Evolutionary conservation across 768 basidiomycete species (phyloP), one percentile per base, ranked within the genome.

Genomic region (Auricularia sp.): DNA sequence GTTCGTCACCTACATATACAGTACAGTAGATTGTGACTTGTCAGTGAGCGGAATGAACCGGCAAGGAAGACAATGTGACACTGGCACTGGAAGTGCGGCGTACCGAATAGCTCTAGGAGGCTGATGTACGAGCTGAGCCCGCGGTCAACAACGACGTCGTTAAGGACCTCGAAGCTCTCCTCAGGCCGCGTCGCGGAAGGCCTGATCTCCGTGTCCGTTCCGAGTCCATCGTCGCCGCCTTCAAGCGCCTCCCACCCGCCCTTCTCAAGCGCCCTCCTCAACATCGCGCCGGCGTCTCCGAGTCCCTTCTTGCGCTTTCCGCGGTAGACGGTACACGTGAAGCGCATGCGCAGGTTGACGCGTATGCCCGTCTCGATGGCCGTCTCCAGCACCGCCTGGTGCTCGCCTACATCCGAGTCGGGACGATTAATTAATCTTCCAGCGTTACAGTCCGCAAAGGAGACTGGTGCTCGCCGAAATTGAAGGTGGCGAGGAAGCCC

Each of bases 41-140:
- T n/a, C 47, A 53, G 47, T 6, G 61, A 65, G 36, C 39, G 61
- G 43, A 11, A 23, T 33, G 29, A 29, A 29, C 29, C 29, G 29
- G 29, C 29, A 29, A 29, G 29, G 29, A 29, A 29, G 29, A 29
- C 29, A 29, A 29, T 29, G 29, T 29, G 29, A 29, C n/a, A n/a
- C n/a, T n/a, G n/a, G n/a, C n/a, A n/a, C 29, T 29, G 29, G 29
- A 29, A 29, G 29, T 7, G 23, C 10, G 2, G 78, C 88, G 70
- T 70, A 98, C 96, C 97, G 70, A 99, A 99, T 16, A 99, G 82
- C 75, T 99, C 97, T 66, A 99, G 78, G 69, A 93, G 80, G 71
- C 91, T 94, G 72, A 99, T 94, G 75, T 94, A 99, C 6, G 97
- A 97, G 74, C 94, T 97, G 53, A 96, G 97, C 3, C 97, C 97